Base-by-base conservation (phyloP, 805 yeast genomes). In the Saccharomycopsis vini region DNA sequence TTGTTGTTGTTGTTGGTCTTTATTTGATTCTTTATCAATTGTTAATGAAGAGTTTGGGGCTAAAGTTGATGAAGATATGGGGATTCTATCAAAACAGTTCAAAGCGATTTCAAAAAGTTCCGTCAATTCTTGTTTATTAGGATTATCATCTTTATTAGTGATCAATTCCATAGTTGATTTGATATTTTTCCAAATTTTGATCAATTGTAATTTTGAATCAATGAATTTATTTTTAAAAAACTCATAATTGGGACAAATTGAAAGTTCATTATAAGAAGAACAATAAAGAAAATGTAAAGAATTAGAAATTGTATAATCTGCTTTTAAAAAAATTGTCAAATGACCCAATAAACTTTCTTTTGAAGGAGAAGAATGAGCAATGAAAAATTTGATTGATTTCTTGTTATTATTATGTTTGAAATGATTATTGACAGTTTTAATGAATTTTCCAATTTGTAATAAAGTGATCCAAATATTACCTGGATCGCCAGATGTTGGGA, bases 401-500 rank as follows among this genome's bases (percentile, higher is more conserved):
- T 37, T 36, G 15, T 22, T 7, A 16, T 22, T 5, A 18, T 20
- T 21, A n/a, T 80, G 73, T 54, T 68, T 56, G 60, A 62, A 61
- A 45, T 66, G 51, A 45, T 62, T 43, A 56, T 66, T 62, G 46
- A 64, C 69, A 0, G 77, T 71, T 49, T 72, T 67, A 18, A 77
- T 64, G 41, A 83, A 64, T 56, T 74, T 79, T 3, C 90, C 89
- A 32, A 84, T 62, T 57, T 83, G 92, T 41, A 81, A 59, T 47
- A 81, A 60, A 6, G 86, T 79, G 31, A 80, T 69, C 94, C 94
- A 83, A 35, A 81, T 67, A 50, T 79, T 79, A 1, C 90, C 89
- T 1, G 75, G 72, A 48, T 71, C 75, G 2, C 77, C 75, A 34
- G 75, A 68, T 3, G 81, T 77, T 1, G 83, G 81, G 19, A 75